Evolutionary conservation across 116 monocot species (phyloP).

Genomic region (Cymodocea nodosa): DNA sequence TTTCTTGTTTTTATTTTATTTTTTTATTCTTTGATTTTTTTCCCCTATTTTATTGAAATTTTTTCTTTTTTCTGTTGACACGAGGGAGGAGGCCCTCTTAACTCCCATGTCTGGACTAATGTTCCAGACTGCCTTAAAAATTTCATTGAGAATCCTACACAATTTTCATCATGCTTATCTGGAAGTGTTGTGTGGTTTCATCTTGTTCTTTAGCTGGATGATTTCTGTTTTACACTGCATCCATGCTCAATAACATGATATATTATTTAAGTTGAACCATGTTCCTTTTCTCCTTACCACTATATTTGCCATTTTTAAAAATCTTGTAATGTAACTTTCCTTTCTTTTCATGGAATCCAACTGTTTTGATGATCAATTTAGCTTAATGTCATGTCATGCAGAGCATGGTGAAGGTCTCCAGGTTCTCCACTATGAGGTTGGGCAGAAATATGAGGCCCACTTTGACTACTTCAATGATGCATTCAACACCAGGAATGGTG

Average conservation of each 20-base stretch:
- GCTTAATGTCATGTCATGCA: constrained; percentile 5
- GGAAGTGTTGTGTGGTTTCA: neutral
- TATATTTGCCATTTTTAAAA: neutral
- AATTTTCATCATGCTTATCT: neutral
- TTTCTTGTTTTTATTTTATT: too few species aligned
- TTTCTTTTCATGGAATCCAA: neutral
- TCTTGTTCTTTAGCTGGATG: neutral
- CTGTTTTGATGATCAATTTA: neutral
- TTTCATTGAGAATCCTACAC: too few species aligned
- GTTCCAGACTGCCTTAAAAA: too few species aligned
- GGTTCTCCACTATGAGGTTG: constrained; percentile 39
- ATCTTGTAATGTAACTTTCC: neutral
- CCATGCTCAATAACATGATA: neutral
- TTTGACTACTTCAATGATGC: constrained; percentile 35
- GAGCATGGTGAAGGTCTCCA: constrained; percentile 44
- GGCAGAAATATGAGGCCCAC: constrained; percentile 42
- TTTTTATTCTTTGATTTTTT: too few species aligned
- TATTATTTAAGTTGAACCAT: too few species aligned
- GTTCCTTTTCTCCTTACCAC: too few species aligned
- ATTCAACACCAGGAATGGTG: constrained; percentile 33
- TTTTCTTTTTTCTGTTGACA: too few species aligned
- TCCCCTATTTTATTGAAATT: too few species aligned
- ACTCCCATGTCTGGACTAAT: too few species aligned
- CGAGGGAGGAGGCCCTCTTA: too few species aligned
- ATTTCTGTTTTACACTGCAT: neutral